These are phyloP conservation scores for Nicotiana undulata DNA, from an alignment of 257 asterid species.

Conservation along the genomic window DNA sequence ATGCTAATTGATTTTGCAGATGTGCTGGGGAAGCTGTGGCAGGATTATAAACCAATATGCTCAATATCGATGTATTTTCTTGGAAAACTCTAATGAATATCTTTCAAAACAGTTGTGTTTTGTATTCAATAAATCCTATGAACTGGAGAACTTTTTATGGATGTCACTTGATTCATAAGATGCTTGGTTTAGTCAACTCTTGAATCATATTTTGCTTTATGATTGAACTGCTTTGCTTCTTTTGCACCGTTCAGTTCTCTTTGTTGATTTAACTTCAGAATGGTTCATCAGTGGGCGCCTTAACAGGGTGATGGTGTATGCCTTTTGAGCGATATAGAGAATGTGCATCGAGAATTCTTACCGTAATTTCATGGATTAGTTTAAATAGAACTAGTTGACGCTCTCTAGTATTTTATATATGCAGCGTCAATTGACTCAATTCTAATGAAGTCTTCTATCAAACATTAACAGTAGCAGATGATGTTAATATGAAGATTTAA, in stretches of 20 bases:
- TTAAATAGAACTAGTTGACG: neutral
- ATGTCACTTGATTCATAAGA: neutral
- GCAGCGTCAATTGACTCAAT: too few species aligned
- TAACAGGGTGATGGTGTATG: too few species aligned
- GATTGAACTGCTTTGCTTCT: neutral
- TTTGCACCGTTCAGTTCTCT: neutral
- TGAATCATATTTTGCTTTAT: neutral
- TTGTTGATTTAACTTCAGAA: too few species aligned
- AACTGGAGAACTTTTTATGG: neutral
- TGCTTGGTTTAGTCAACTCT: neutral
- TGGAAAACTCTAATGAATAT: neutral
- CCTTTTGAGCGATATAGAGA: too few species aligned
- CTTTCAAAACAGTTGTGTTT: neutral
- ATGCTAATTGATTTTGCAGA: neutral
- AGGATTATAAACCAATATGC: neutral
- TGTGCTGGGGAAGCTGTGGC: neutral
- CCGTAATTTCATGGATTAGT: neutral
- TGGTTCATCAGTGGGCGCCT: too few species aligned
- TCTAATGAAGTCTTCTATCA: neutral
- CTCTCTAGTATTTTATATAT: neutral
- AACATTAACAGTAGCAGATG: neutral
- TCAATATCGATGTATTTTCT: neutral
- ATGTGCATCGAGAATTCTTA: too few species aligned
- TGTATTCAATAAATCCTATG: neutral
- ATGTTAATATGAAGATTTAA: neutral